Evolutionary conservation across 2,329 filamentous ascomycete genomes (phyloP).

Genomic region (Alternaria gaisen): DNA sequence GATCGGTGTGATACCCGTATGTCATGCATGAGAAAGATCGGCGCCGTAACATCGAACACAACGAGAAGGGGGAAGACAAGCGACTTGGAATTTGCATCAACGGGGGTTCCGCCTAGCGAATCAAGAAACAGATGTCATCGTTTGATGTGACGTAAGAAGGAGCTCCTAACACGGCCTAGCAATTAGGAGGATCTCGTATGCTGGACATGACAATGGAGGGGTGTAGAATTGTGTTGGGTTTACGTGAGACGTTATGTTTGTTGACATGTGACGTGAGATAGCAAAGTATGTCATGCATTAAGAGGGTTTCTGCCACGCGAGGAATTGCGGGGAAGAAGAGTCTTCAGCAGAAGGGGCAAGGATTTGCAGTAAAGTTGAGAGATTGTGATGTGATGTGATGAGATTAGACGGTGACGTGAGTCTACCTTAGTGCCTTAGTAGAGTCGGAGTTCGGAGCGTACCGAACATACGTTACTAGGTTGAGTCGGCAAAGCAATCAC

Average conservation of each 20-base stretch:
- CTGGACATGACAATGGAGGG: not conserved
- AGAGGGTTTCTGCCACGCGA: not conserved
- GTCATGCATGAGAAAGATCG: not conserved
- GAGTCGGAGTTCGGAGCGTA: conserved; percentile 4
- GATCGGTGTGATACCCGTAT: conserved; percentile 4
- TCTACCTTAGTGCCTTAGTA: not conserved
- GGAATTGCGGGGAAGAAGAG: conserved; percentile 1
- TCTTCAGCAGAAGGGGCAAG: not conserved
- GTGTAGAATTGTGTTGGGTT: not conserved
- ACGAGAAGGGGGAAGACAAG: not conserved
- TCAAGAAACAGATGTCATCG: not conserved
- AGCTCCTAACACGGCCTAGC: not conserved
- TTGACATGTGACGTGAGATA: not conserved
- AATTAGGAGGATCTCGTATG: not conserved
- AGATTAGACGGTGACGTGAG: conserved; percentile 1
- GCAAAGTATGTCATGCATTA: not conserved
- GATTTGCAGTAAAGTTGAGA: not conserved
- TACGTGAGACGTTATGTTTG: not conserved
- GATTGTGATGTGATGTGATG: conserved; percentile 4
- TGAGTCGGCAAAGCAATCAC: not conserved
- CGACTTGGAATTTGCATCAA: not conserved
- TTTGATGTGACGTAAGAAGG: not conserved
- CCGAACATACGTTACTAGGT: not conserved
- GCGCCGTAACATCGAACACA: not conserved
- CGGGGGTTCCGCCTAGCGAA: not conserved